Evolutionary conservation across 1,284 basidiomycete genomes (phyloP), one percentile per base, ranked within the genome.

Genomic region (Apiotrichum siamense): DNA sequence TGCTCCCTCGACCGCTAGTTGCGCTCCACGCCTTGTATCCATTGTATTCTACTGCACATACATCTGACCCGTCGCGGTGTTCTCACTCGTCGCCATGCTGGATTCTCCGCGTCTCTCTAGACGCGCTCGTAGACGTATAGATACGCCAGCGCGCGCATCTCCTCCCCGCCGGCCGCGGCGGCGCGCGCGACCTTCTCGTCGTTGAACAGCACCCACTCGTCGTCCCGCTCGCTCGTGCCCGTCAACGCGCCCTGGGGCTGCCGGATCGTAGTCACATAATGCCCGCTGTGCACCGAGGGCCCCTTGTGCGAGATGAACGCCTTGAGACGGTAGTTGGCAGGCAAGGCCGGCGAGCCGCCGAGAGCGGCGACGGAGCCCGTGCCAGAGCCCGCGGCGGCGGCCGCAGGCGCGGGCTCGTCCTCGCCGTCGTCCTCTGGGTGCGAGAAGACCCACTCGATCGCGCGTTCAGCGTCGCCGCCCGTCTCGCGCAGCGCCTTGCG

Each of bases 301-400:
- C 93, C 94, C 65, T 97, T 97, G 78, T 98, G 94, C 50, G 91
- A 97, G 64, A 98, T 84, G 76, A 97, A 97, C 10, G 87, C 88
- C 70, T 91, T 89, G 27, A 97, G 80, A 35, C 77, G 77, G 76
- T 91, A 97, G 17, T 73, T 75, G 1, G 86, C 90, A 0, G 93
- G 93, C 0, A 91, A 76, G 3, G 65, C 63, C 21, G 74, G 74
- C n/a, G 80, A 77, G 18, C 85, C 81, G 20, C 76, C 83, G 7
- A 67, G n/a, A n/a, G n/a, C n/a, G n/a, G n/a, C n/a, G n/a, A n/a
- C n/a, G n/a, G n/a, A n/a, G n/a, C n/a, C n/a, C n/a, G n/a, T n/a
- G n/a, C n/a, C 53, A 21, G 65, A 64, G 13, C 58, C n/a, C 2
- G 50, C 33, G 17, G 40, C 44, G 0, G 46, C 51, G 25, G 52